Base-by-base conservation (phyloP, 345 rosid genomes). In the Eucalyptus globulus region DNA sequence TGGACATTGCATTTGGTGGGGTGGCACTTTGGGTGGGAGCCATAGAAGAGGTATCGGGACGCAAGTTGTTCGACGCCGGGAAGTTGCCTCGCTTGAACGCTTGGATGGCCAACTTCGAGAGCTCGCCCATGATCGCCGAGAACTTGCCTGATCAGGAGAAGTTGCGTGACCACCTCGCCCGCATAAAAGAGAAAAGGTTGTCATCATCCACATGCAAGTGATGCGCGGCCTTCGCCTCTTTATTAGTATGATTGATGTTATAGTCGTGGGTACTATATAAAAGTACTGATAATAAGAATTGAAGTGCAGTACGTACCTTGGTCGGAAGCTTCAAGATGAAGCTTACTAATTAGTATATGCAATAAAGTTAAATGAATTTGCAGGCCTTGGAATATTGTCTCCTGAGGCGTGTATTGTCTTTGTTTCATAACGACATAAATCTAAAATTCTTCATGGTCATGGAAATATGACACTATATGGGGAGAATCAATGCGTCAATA, bases 81-180 rank as follows among this genome's bases (percentile, higher is more conserved):
- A 90, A 49, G 31, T 49, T 92, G 4, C 93, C 93, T 51, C 80
- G 72, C 11, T 87, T 90, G n/a, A 45, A 76, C 31, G 54, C 88
- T 19, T 89, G 92, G 92, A 24, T 5, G 37, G 26, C 69, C 80
- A 85, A 90, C 80, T 90, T 90, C 85, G 87, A 72, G 87, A 53
- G 54, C 47, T 81, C 65, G 85, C 80, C 89, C 7, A 49, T 67
- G 9, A 90, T 91, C 67, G 69, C 69, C 40, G 88, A 91, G 37
- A 91, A 89, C 87, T 86, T 86, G 53, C 93, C 91, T 11, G 92
- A 91, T 44, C 49, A 43, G 16, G 67, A 54, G 17, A 88, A 89
- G 65, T 34, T 69, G 80, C 26, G 26, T 21, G 24, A 34, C 24
- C 4, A 5, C 2, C 4, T 69, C 19, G 44, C 26, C 26, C 24